These are phyloP conservation scores for Obelidium mucronatum DNA, from an alignment of 192 early-diverging fungal species.

Conservation along the genomic window DNA sequence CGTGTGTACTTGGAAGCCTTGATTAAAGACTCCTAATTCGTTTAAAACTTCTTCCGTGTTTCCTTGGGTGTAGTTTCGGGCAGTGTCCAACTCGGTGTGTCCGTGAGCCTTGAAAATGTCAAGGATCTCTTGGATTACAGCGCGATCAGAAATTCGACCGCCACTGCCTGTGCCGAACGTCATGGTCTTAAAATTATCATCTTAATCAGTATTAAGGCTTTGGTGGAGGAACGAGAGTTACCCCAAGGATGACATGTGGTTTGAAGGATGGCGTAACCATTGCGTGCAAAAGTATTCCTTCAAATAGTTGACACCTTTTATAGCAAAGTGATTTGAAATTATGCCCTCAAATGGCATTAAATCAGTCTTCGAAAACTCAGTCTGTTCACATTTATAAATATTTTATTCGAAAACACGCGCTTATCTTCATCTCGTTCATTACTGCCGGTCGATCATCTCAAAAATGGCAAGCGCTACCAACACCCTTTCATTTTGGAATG, in stretches of 20 bases:
- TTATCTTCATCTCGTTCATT: too few relatives aligned
- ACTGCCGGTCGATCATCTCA: too few relatives aligned
- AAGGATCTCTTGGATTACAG: conserved; percentile 46
- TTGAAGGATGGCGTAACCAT: too few relatives aligned
- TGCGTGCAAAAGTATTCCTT: too few relatives aligned
- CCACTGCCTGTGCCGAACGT: conserved; percentile 46
- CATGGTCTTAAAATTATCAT: not conserved
- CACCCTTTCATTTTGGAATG: too few relatives aligned
- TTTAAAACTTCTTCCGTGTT: conserved; percentile 59
- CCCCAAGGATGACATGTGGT: conserved; percentile 30
- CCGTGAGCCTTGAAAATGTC: conserved; percentile 46
- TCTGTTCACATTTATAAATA: too few relatives aligned
- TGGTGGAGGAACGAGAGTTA: not conserved
- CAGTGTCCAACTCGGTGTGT: conserved; percentile 55
- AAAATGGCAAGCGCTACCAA: too few relatives aligned
- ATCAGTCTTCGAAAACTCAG: too few relatives aligned
- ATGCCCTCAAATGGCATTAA: too few relatives aligned
- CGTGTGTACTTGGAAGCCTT: conserved; percentile 52
- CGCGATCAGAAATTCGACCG: conserved; percentile 51
- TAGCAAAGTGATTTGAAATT: too few relatives aligned
- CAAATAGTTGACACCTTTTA: too few relatives aligned
- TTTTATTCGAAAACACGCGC: too few relatives aligned
- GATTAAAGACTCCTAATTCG: conserved; percentile 12
- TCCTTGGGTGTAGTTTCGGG: conserved; percentile 59
- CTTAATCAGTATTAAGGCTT: not conserved